Base-by-base conservation (phyloP, 306 rosid genomes). In the Ziziphus jujuba region DNA sequence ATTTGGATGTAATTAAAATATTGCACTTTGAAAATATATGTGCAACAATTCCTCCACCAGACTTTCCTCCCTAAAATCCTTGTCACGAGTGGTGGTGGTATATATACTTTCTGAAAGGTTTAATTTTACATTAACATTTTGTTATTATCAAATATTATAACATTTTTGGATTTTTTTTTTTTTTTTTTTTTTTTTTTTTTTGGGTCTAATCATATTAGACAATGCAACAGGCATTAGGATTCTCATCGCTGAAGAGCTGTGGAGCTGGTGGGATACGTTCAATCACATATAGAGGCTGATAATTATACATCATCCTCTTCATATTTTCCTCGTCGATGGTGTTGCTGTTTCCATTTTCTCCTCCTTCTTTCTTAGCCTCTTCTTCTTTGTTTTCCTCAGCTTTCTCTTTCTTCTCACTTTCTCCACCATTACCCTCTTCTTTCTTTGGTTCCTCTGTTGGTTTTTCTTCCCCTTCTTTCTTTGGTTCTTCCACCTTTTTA, bases 211-310 rank as follows among this genome's bases (percentile, higher is more conserved):
- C 3, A 48, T n/a, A n/a, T 55, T n/a, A 91, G 56, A 91, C 79
- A 77, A 92, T 89, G 87, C 83, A 81, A 55, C 96, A 92, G 33
- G 98, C 98, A 77, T 89, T 92, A 15, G 98, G 96, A 68, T 92
- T 92, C 84, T 92, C 98, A 78, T 92, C 96, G 63, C 96, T 92
- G 73, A 92, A 89, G 14, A 92, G 84, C 85, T 89, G 98, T 67
- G 97, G 98, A 1, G 33, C 33, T 28, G 97, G 91, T 19, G 98
- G 98, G 67, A 75, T 74, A 64, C 86, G 61, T 81, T 92, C 91
- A 23, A 84, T 80, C 36, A 86, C 76, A 73, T 89, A 86, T 61
- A 84, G 80, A 63, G 98, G 95, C 13, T 80, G 95, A 24, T 78
- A 84, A 69, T 90, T 80, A 51, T 87, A 65, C 90, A 87, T 85